Evolutionary conservation across 768 basidiomycete species (phyloP).

Genomic region (Pisolithus tinctorius): DNA sequence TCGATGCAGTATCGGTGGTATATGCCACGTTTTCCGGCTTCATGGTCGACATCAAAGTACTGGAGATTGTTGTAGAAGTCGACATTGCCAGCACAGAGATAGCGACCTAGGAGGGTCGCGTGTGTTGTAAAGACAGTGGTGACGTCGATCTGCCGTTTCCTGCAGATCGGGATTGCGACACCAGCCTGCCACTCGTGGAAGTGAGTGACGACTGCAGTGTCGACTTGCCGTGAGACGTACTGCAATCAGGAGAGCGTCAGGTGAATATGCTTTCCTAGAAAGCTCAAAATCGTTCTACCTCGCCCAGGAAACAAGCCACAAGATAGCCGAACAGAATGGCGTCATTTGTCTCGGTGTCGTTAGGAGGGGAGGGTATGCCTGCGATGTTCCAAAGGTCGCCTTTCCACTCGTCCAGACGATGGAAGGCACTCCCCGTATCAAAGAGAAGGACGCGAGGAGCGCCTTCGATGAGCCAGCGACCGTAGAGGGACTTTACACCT

Average conservation of each 20-base stretch:
- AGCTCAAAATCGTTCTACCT: slow-evolving; percentile 39
- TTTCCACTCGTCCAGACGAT: slow-evolving; percentile 96
- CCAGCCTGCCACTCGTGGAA: slow-evolving; percentile 99
- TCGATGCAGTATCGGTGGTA: slow-evolving; percentile 99
- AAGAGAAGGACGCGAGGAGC: slow-evolving; percentile 93
- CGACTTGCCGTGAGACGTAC: slow-evolving; percentile 77
- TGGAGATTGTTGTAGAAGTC: slow-evolving; percentile 99
- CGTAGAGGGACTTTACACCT: slow-evolving; percentile 92
- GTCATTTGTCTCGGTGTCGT: slow-evolving; percentile 98
- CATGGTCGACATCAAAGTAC: slow-evolving; percentile 99
- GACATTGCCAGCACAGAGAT: slow-evolving; percentile 95
- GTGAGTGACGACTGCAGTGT: slow-evolving; percentile 89
- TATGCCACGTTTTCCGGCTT: slow-evolving; percentile 97
- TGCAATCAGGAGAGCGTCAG: slow-evolving; percentile 25
- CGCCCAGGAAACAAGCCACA: slow-evolving; percentile 99
- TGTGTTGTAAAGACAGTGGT: slow-evolving; percentile 99
- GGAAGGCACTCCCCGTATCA: slow-evolving; percentile 85
- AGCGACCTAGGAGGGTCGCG: slow-evolving; percentile 95
- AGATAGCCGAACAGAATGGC: slow-evolving; percentile 97
- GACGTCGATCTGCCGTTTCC: slow-evolving; percentile 96
- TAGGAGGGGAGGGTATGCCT: slow-evolving; percentile 93
- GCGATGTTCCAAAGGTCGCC: slow-evolving; percentile 97
- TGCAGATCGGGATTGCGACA: slow-evolving; percentile 87
- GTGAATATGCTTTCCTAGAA: not conserved
- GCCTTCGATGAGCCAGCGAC: slow-evolving; percentile 97